Evolutionary conservation across 352 stramenopile genomes (phyloP).

Genomic region (Phytophthora hibernalis): DNA sequence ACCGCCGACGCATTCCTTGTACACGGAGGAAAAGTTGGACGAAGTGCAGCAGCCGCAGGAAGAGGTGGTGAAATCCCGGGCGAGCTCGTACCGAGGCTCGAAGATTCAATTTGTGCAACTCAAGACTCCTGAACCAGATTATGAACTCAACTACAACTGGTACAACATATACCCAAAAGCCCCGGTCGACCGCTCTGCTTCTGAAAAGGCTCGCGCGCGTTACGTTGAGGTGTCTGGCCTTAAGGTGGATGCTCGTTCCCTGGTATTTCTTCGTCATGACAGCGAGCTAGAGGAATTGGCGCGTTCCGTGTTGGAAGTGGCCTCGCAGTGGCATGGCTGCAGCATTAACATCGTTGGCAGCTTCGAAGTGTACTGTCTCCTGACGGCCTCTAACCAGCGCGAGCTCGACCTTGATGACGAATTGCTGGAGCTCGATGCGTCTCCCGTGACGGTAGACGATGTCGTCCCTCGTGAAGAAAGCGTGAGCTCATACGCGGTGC

Average conservation of each 20-base stretch:
- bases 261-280: conserved; percentile 71
- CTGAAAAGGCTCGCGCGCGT: conserved; percentile 54
- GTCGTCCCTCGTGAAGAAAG: conserved; percentile 68
- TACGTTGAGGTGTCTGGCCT: conserved; percentile 58
- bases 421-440: conserved; percentile 34
- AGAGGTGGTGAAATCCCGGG: not conserved
- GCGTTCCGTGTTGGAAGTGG: conserved; percentile 55
- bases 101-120: conserved; percentile 60
- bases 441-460: conserved; percentile 59
- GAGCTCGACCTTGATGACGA: conserved; percentile 43
- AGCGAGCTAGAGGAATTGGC: conserved; percentile 55
- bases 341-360: conserved; percentile 72
- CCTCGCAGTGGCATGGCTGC: conserved; percentile 71
- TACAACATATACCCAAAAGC: conserved; percentile 83
- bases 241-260: conserved; percentile 64
- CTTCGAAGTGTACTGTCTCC: conserved; percentile 72
- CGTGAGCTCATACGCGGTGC: conserved; percentile 73
- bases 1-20: conserved; percentile 18
- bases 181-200: conserved; percentile 40
- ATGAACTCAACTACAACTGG: conserved; percentile 84
- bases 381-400: conserved; percentile 49
- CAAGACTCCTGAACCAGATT: conserved; percentile 62
- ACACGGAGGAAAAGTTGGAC: conserved; percentile 24
- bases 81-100: conserved; percentile 20
- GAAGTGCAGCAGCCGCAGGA: not conserved